Conservation (phyloP, 1,139 yeast species). For the Yamadazyma mexicana region DNA sequence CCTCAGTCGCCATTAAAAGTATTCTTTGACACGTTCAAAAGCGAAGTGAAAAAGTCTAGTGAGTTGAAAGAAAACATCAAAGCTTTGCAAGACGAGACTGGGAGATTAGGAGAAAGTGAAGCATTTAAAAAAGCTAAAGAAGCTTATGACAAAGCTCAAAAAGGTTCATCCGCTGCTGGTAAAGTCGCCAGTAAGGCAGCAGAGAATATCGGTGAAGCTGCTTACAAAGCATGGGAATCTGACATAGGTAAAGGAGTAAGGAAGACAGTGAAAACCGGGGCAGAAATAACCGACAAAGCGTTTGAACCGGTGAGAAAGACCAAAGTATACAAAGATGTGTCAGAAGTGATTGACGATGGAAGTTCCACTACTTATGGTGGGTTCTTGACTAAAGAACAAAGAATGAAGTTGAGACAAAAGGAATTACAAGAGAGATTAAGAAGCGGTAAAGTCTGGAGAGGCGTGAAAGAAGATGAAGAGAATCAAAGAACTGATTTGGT, state of each 20-base stretch:
- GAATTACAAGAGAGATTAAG: constrained; percentile 51
- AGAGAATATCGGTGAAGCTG: constrained; percentile 89
- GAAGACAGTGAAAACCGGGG: constrained; percentile 75
- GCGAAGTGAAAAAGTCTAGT: constrained; percentile 86
- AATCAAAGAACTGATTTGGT: constrained; percentile 55
- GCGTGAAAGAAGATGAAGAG: constrained; percentile 85
- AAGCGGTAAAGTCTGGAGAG: constrained; percentile 59
- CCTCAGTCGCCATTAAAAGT: constrained; percentile 85
- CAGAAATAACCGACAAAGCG: constrained; percentile 79
- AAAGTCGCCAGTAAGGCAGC: constrained; percentile 87
- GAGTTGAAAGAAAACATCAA: constrained; percentile 92
- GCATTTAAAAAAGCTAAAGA: constrained; percentile 92
- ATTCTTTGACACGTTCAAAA: constrained; percentile 86
- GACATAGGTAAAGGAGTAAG: constrained; percentile 89
- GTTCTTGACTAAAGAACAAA: constrained; percentile 80
- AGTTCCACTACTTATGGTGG: constrained; percentile 90
- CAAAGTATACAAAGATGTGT: constrained; percentile 82
- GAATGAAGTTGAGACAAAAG: constrained; percentile 71
- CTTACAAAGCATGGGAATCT: constrained; percentile 94
- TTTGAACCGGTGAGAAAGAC: constrained; percentile 95
- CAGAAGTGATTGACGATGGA: constrained; percentile 90
- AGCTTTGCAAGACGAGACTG: constrained; percentile 95
- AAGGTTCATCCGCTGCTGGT: constrained; percentile 79
- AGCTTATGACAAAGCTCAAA: constrained; percentile 85
- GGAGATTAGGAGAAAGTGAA: constrained; percentile 89